Evolutionary conservation across 1,284 basidiomycete genomes (phyloP).

Genomic region (Rhodotorula mucilaginosa): DNA sequence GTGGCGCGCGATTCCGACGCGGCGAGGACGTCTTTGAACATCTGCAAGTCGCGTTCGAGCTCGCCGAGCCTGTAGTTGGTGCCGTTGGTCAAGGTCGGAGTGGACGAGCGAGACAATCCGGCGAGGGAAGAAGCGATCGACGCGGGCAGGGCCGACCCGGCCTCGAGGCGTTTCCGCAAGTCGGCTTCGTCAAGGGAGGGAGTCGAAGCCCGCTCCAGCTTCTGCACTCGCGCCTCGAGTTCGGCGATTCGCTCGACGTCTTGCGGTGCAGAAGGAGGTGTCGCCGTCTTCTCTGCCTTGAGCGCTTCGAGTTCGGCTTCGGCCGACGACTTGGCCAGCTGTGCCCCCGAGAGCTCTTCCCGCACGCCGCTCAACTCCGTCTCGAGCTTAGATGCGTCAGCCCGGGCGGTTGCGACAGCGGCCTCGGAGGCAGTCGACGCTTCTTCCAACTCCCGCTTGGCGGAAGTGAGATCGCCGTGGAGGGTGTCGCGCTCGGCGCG

Average conservation of each 20-base stretch:
- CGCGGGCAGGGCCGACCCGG: neutral
- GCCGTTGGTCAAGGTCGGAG: neutral
- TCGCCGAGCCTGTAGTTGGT: slow-evolving; percentile 11
- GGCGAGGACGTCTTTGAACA: slow-evolving; percentile 33
- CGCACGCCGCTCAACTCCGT: slow-evolving; percentile 2
- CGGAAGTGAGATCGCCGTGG: no score
- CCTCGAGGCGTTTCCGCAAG: slow-evolving; percentile 1
- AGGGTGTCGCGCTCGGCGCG: neutral
- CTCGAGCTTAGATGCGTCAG: neutral
- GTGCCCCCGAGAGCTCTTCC: slow-evolving; percentile 13
- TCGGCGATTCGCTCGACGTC: slow-evolving; percentile 14
- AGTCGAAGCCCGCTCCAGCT: neutral
- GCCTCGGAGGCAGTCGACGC: no score
- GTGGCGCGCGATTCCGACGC: slow-evolving; percentile 27
- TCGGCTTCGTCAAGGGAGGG: slow-evolving; percentile 1
- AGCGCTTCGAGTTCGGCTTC: neutral
- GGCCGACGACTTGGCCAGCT: neutral
- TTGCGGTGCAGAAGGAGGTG: neutral
- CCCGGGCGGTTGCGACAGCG: neutral
- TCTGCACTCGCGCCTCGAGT: slow-evolving; percentile 13
- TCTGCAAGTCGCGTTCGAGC: slow-evolving; percentile 18
- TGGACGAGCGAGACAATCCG: neutral
- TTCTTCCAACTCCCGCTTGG: no score
- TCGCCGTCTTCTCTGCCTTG: neutral
- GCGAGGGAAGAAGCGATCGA: slow-evolving; percentile 2